A percentile compares a stretch with the other conserved stretches of the same genome.
phyloP scores from a whole-genome alignment of 345 rosid genomes.

The Eucalyptus lansdowneana region DNA sequence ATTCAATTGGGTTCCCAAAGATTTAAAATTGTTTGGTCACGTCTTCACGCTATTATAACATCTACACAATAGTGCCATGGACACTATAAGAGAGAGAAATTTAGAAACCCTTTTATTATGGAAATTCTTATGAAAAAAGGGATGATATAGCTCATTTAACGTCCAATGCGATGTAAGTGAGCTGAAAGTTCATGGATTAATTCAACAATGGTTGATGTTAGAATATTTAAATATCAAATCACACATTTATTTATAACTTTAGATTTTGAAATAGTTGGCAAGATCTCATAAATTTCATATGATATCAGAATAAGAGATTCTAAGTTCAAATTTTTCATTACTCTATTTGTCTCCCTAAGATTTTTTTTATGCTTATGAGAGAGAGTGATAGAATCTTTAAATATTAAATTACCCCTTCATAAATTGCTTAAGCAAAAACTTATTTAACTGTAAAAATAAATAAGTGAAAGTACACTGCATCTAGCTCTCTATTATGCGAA shows the following conservation, averaged over 20 bases:
- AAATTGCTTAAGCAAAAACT: not conserved
- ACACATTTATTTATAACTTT: accelerated
- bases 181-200: not conserved
- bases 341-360: not conserved
- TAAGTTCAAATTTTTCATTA: not conserved
- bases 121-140: not conserved
- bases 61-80: not conserved
- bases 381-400: not conserved
- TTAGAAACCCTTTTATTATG: not conserved
- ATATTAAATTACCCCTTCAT: not conserved
- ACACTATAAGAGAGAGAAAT: not conserved
- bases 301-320: accelerated
- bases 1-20: not conserved
- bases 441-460: not conserved
- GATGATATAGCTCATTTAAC: not conserved
- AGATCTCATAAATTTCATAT: not conserved
- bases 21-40: not conserved
- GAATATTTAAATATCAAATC: not conserved
- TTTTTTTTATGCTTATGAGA: not conserved
- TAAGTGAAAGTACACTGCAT: not conserved
- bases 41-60: not conserved
- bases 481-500: not conserved
- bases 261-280: not conserved
- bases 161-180: not conserved
- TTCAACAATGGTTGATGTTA: not conserved